Percentiles rank a stretch among this genome's conserved stretches.
Conservation (phyloP, 495 filamentous ascomycete species). For the Neurospora sp. region DNA sequence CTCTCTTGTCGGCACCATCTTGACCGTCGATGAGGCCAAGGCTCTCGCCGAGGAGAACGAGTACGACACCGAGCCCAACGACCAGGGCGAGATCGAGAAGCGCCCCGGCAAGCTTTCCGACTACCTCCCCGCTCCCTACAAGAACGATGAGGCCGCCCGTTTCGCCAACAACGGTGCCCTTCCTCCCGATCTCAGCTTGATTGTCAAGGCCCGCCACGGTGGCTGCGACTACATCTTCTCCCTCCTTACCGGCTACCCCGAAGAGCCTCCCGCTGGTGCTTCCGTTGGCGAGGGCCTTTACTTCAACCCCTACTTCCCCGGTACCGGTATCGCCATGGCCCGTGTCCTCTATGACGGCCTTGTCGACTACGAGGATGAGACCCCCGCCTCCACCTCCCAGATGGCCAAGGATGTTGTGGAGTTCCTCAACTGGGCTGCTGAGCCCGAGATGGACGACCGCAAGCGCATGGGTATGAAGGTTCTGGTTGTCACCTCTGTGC, state of each 20-base stretch:
- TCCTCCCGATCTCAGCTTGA: constrained; percentile 94
- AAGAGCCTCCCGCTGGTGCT: constrained; percentile 86
- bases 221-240: constrained; percentile 98
- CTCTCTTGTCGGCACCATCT: constrained; percentile 74
- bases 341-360: constrained; percentile 96
- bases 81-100: constrained; percentile 95
- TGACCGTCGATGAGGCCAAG: constrained; percentile 98
- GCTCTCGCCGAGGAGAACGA: constrained; percentile 94
- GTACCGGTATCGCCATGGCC: constrained; percentile 97
- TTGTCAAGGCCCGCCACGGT: constrained; percentile 94
- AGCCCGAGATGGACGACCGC: constrained; percentile 97
- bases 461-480: constrained; percentile 99
- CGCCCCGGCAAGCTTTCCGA: constrained; percentile 96
- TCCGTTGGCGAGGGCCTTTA: constrained; percentile 76
- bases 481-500: constrained; percentile 60
- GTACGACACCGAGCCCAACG: constrained; percentile 97
- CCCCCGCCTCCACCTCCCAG: constrained; percentile 87
- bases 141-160: constrained; percentile 96
- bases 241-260: constrained; percentile 95
- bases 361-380: constrained; percentile 97
- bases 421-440: constrained; percentile 98
- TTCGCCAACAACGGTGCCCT: constrained; percentile 97
- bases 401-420: constrained; percentile 99
- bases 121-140: constrained; percentile 90
- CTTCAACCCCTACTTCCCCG: constrained; percentile 99